Evolutionary conservation across 805 yeast genomes (phyloP).

Genomic region (Spathaspora hagerdaliae): DNA sequence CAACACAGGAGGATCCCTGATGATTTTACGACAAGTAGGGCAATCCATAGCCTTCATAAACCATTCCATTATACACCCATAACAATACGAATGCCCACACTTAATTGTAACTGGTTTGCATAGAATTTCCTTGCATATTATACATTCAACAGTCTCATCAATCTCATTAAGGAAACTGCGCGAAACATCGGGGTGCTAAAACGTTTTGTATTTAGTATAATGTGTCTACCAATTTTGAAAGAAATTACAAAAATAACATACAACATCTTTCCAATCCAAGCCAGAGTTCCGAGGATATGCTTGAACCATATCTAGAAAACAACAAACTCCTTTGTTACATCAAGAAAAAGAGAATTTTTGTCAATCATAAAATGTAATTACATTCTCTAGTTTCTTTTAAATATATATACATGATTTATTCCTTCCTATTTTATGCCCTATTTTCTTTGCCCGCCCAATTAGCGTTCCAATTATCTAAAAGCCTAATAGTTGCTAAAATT

Average conservation of each 20-base stretch:
- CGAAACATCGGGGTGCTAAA: no score
- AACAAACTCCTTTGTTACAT: no score
- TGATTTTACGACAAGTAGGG: constrained; percentile 58
- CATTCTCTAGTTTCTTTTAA: constrained; percentile 13
- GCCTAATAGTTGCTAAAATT: background rate
- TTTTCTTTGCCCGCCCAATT: no score
- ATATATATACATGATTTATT: constrained; percentile 20
- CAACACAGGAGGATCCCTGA: constrained; percentile 47
- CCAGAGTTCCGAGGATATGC: no score
- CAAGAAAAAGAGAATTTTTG: no score
- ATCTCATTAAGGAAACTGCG: constrained; percentile 20
- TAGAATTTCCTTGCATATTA: constrained; percentile 69
- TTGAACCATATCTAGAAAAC: no score
- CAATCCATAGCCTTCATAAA: constrained; percentile 54
- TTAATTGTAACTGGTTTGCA: constrained; percentile 55
- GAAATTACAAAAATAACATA: no score
- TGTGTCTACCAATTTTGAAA: no score
- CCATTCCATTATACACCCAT: constrained; percentile 60
- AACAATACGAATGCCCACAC: constrained; percentile 78
- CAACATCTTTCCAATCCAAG: no score
- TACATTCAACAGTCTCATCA: constrained; percentile 43
- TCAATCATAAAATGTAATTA: no score
- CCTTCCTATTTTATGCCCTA: background rate
- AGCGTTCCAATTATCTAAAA: background rate
- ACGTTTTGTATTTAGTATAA: no score